These are phyloP conservation scores for Exophiala alcalophila DNA, from an alignment of 2,329 filamentous ascomycete species.

Conservation along the genomic window DNA sequence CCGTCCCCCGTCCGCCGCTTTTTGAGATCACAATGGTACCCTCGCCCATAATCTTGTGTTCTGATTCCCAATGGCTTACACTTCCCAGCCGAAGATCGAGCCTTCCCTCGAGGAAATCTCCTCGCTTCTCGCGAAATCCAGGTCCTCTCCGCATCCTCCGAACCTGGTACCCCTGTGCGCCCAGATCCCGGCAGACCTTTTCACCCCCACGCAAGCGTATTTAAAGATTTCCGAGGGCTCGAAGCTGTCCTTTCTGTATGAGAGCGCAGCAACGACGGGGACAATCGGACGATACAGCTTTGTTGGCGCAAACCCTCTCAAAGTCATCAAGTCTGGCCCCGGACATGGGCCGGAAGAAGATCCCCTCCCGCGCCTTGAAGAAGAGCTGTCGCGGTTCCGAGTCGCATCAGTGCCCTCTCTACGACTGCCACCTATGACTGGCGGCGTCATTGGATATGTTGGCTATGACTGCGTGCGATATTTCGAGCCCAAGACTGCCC, in stretches of 20 bases:
- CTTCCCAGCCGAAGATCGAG: constrained; percentile 48
- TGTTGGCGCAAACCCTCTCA: constrained; percentile 73
- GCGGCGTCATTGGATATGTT: constrained; percentile 92
- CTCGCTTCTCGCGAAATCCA: constrained; percentile 53
- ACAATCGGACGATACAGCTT: constrained; percentile 95
- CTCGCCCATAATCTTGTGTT: background rate
- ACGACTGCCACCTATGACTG: constrained; percentile 78
- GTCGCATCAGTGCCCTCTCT: constrained; percentile 81
- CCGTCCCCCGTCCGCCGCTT: no score
- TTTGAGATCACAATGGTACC: no score
- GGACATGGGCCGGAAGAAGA: constrained; percentile 82
- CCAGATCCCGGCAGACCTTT: constrained; percentile 83
- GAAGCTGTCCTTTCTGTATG: constrained; percentile 88
- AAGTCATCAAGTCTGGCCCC: constrained; percentile 81
- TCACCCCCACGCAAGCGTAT: constrained; percentile 94
- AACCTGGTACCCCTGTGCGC: constrained; percentile 81
- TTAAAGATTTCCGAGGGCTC: constrained; percentile 62
- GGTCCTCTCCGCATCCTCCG: constrained; percentile 55
- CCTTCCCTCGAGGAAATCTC: constrained; percentile 61
- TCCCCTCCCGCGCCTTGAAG: constrained; percentile 77
- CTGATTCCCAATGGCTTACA: constrained; percentile 12
- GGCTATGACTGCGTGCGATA: constrained; percentile 97
- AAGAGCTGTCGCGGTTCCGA: constrained; percentile 72
- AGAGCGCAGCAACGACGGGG: constrained; percentile 88
- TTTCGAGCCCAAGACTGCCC: constrained; percentile 94